Evolutionary conservation across 2,329 filamentous ascomycete species (phyloP).

Genomic region (Cladosporium velox): DNA sequence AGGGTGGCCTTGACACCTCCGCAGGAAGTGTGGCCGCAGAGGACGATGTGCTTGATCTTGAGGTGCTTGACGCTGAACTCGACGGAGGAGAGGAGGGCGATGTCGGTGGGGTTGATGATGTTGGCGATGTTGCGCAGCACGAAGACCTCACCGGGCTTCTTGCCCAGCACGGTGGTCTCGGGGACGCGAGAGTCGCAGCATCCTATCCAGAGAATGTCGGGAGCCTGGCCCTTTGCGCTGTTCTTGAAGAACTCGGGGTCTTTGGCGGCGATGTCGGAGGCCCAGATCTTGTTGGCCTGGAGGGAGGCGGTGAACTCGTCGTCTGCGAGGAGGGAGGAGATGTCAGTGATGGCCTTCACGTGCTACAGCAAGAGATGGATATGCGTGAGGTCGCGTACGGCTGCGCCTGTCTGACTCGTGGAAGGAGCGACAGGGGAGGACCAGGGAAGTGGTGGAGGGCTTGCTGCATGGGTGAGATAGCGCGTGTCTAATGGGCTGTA

Average conservation of each 20-base stretch:
- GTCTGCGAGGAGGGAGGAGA: slow-evolving; percentile 19
- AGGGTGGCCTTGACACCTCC: slow-evolving; percentile 60
- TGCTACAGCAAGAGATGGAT: not conserved
- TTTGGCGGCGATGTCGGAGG: slow-evolving; percentile 62
- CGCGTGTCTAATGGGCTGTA: slow-evolving; percentile 2
- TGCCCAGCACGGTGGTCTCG: slow-evolving; percentile 76
- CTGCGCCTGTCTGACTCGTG: slow-evolving; percentile 17
- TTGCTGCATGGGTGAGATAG: slow-evolving; percentile 9
- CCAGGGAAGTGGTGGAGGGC: slow-evolving; percentile 8
- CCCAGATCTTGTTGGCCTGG: slow-evolving; percentile 71
- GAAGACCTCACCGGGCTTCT: slow-evolving; percentile 82
- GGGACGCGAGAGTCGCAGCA: slow-evolving; percentile 85
- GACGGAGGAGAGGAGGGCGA: slow-evolving; percentile 73
- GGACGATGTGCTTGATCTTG: slow-evolving; percentile 64
- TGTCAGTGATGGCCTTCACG: not conserved
- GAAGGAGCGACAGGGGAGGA: slow-evolving; percentile 18
- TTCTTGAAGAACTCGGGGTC: slow-evolving; percentile 72
- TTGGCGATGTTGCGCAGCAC: slow-evolving; percentile 92
- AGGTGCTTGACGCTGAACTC: slow-evolving; percentile 76
- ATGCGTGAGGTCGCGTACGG: slow-evolving; percentile 6
- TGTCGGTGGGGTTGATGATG: slow-evolving; percentile 72
- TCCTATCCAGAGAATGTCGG: slow-evolving; percentile 76
- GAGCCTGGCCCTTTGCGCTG: slow-evolving; percentile 67
- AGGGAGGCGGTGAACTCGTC: slow-evolving; percentile 52
- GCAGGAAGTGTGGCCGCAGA: slow-evolving; percentile 63